Conservation (phyloP, 2,329 filamentous ascomycete species). For the Botrytis porri region DNA sequence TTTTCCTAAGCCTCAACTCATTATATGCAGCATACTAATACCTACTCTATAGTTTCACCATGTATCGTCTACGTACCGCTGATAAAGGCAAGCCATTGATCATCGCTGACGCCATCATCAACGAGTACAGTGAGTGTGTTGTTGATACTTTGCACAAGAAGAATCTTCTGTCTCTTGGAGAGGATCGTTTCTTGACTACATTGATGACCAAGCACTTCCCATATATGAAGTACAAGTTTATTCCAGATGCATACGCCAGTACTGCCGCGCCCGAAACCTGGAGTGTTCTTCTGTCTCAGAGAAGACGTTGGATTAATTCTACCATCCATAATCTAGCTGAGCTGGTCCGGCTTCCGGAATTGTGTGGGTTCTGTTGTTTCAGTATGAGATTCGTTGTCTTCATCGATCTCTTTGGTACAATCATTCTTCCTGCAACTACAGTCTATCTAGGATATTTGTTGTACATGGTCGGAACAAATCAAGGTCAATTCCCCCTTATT, state of each 20-base stretch:
- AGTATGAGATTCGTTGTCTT: conserved; percentile 97
- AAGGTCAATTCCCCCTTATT: conserved; percentile 77
- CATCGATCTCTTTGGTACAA: conserved; percentile 86
- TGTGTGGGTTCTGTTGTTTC: conserved; percentile 99
- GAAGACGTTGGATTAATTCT: conserved; percentile 99
- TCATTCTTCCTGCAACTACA: conserved; percentile 87
- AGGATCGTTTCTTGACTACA: conserved; percentile 95
- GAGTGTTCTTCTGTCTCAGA: conserved; percentile 92
- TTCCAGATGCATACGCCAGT: conserved; percentile 86
- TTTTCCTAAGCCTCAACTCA: background rate
- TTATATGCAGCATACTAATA: conserved; percentile 38
- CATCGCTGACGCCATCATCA: conserved; percentile 82
- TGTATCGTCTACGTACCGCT: conserved; percentile 93
- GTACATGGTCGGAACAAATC: conserved; percentile 67
- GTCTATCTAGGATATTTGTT: conserved; percentile 85
- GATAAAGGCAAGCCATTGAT: conserved; percentile 94
- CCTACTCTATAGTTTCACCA: conserved; percentile 73
- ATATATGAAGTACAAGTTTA: conserved; percentile 91
- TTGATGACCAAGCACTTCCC: conserved; percentile 99
- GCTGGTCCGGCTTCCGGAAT: conserved; percentile 82
- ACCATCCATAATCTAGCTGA: conserved; percentile 96
- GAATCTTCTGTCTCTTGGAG: conserved; percentile 88
- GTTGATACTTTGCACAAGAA: conserved; percentile 94
- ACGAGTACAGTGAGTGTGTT: conserved; percentile 82
- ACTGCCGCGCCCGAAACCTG: conserved; percentile 93